Percentiles rank a stretch among this genome's conserved stretches.
Evolutionary conservation across 2,329 filamentous ascomycete genomes (phyloP).

Genomic region (Triangularia setosa): DNA sequence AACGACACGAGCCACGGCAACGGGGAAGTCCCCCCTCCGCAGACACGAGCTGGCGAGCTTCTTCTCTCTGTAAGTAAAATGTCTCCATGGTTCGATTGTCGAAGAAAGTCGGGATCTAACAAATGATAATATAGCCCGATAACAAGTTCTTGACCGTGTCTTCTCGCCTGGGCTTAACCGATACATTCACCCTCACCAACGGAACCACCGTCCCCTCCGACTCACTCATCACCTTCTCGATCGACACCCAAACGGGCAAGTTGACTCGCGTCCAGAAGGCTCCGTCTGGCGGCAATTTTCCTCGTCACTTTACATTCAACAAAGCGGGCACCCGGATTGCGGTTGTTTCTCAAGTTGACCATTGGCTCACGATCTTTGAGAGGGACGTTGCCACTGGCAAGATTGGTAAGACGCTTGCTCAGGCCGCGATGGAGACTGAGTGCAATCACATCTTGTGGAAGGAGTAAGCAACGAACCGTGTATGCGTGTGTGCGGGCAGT

Average conservation of each 20-base stretch:
- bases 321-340: conserved; percentile 60
- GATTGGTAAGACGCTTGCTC: conserved; percentile 46
- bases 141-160: conserved; percentile 62
- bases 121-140: conserved; percentile 44
- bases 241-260: conserved; percentile 50
- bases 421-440: conserved; percentile 40
- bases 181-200: conserved; percentile 43
- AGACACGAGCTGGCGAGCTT: conserved; percentile 53
- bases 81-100: not conserved
- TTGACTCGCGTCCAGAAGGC: conserved; percentile 54
- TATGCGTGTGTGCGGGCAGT: not conserved
- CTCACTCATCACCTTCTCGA: conserved; percentile 59
- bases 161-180: conserved; percentile 59
- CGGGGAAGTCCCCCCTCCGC: conserved; percentile 36
- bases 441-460: conserved; percentile 47
- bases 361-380: conserved; percentile 57
- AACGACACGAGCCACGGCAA: conserved; percentile 46
- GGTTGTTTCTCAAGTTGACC: conserved; percentile 49
- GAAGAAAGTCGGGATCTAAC: conserved; percentile 27
- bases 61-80: conserved; percentile 48
- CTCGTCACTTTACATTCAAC: conserved; percentile 66
- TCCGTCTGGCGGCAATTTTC: conserved; percentile 61
- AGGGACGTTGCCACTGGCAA: conserved; percentile 57
- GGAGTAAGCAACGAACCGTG: conserved; percentile 31
- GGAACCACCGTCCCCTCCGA: conserved; percentile 52